Evolutionary conservation across 805 yeast species (phyloP).

Genomic region (Priceomyces medius): DNA sequence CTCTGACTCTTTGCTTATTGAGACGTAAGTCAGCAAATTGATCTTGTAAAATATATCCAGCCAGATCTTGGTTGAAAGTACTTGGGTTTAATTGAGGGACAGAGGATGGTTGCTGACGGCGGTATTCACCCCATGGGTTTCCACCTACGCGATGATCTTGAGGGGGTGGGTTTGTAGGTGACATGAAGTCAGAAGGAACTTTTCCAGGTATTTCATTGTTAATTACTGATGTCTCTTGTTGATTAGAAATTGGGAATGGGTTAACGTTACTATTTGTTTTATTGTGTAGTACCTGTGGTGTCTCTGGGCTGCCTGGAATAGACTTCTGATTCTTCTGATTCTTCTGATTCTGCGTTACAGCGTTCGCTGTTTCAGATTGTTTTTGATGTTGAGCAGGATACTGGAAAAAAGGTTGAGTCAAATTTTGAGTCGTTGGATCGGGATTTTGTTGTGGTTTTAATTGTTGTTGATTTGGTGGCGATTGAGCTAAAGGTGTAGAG

Average conservation of each 20-base stretch:
- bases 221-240: not conserved
- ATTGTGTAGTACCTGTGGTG: not conserved
- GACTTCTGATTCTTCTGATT: not conserved
- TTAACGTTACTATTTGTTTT: constrained; percentile 1
- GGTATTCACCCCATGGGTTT: constrained; percentile 38
- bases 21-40: not conserved
- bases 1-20: not conserved
- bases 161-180: not conserved
- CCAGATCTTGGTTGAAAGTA: not conserved
- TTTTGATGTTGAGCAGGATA: too few relatives aligned
- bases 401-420: too few relatives aligned
- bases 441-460: too few relatives aligned
- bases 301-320: not conserved
- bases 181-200: not conserved
- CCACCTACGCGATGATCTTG: constrained; percentile 13
- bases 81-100: not conserved
- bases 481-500: too few relatives aligned
- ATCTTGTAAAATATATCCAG: not conserved
- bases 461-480: too few relatives aligned
- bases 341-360: too few relatives aligned
- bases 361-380: too few relatives aligned
- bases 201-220: constrained; percentile 3
- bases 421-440: too few relatives aligned
- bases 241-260: constrained; percentile 9
- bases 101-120: constrained; percentile 1